Evolutionary conservation across 129 eudicot species (phyloP).

Genomic region (Calendula officinalis): DNA sequence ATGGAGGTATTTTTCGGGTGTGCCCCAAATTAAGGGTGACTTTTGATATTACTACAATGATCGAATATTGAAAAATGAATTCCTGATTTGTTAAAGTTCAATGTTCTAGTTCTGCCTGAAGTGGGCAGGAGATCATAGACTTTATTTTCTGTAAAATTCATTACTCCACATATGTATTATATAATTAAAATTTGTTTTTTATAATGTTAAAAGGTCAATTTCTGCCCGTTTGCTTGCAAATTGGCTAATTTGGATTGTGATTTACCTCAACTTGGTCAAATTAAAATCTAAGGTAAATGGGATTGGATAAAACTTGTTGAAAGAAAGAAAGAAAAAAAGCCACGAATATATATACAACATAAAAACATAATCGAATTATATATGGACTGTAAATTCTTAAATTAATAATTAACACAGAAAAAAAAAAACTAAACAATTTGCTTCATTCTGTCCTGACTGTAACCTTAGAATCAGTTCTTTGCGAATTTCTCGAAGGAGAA

Average conservation of each 20-base stretch:
- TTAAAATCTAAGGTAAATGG: too few relatives aligned
- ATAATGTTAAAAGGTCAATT: too few relatives aligned
- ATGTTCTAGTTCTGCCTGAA: constrained; percentile 15
- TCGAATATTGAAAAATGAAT: constrained; percentile 4
- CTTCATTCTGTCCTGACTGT: constrained; percentile 51
- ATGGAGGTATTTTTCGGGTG: constrained; percentile 28
- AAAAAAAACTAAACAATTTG: constrained; percentile 15
- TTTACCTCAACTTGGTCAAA: too few relatives aligned
- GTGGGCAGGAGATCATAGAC: constrained; percentile 2
- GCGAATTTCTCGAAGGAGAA: constrained; percentile 85
- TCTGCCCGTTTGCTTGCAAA: too few relatives aligned
- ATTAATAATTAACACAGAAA: neutral
- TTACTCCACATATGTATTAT: too few relatives aligned
- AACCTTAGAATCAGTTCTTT: constrained; percentile 67
- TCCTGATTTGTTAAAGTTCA: neutral
- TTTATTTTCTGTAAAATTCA: constrained; percentile 9
- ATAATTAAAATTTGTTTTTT: too few relatives aligned
- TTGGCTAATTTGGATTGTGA: too few relatives aligned
- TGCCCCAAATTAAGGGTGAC: constrained; percentile 40
- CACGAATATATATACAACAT: too few relatives aligned
- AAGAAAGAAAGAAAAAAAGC: too few relatives aligned
- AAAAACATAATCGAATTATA: too few relatives aligned
- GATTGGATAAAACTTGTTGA: too few relatives aligned
- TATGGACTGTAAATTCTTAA: constrained; percentile 9
- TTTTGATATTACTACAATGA: constrained; percentile 35